A percentile compares a stretch with the other conserved stretches of the same genome.
These are phyloP conservation scores for Pythium utonaiense DNA, from an alignment of 352 stramenopile genomes.

Conservation along the genomic window DNA sequence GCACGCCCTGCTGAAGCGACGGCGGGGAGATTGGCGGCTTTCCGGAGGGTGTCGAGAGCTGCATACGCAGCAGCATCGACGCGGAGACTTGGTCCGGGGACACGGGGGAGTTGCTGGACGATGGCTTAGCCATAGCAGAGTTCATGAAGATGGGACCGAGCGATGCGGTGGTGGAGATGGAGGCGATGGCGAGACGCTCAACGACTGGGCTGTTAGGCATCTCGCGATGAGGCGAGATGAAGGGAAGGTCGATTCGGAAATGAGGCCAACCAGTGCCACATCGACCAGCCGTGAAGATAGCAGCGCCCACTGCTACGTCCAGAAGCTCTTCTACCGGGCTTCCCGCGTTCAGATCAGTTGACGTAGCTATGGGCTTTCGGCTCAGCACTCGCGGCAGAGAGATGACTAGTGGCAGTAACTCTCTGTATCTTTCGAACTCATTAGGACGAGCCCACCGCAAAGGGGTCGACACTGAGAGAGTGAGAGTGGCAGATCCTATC, in stretches of 20 bases:
- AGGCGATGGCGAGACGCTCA: constrained; percentile 13
- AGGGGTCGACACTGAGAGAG: neutral
- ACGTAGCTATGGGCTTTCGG: neutral
- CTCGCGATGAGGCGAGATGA: constrained; percentile 19
- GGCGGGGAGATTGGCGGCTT: constrained; percentile 24
- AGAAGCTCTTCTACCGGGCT: neutral
- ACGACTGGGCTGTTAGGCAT: constrained; percentile 14
- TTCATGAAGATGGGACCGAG: constrained; percentile 12
- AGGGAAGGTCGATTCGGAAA: constrained; percentile 18
- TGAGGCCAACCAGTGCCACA: neutral
- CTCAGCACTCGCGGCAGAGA: neutral
- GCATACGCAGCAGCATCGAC: constrained; percentile 2
- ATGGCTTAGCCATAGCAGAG: constrained; percentile 4
- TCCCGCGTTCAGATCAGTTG: neutral
- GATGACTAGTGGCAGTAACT: neutral
- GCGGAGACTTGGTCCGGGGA: constrained; percentile 15
- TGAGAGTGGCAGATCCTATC: neutral
- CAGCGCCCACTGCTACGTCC: neutral
- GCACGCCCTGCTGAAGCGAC: neutral
- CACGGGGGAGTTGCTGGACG: neutral
- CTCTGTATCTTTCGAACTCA: neutral
- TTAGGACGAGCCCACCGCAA: neutral
- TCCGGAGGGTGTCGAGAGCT: neutral
- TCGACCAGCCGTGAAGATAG: neutral
- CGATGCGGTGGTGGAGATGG: constrained; percentile 16